Base-by-base conservation (phyloP, 805 yeast species). In the Ogataea polymorpha region DNA sequence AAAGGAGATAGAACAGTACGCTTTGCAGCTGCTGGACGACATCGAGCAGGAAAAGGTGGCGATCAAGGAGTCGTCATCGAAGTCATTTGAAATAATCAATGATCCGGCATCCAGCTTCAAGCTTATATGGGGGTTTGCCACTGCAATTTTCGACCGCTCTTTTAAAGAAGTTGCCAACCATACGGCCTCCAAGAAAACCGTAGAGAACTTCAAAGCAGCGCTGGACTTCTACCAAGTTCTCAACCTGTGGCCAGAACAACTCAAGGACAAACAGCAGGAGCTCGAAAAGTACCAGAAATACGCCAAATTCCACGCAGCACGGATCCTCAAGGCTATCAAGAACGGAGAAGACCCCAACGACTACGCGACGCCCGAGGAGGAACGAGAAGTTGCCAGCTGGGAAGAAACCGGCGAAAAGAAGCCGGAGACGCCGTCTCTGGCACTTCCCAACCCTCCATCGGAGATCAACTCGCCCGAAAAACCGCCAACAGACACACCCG, bases 11-110 rank as follows among this genome's bases (percentile, higher is more conserved):
- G 87, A 86, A 11, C 54, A 51, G 2, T 77, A 76, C 50, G 86
- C 91, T 0, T 65, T 82, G 34, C 55, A 59, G 2, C 63, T 93
- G 32, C 63, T 91, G 41, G 95, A 84, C 54, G 75, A 74, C 3
- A 77, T 93, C 26, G 99, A 93, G 56, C 44, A 51, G 2, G 64
- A 72, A 44, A 82, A 80, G 53, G 48, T 43, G 2, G 50, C 52
- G 6, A 64, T 69, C 18, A 52, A 67, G 10, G 63, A 61, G 4
- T 65, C 63, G 4, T 68, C 67, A 38, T 74, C 65, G 6, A 50
- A 66, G 15, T 51, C 77, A 3, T 59, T 54, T 28, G 75, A 71
- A 13, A 69, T 87, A 10, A 63, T 90, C 14, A 63, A 63, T 20
- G 86, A 83, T 50, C 80, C 79, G 46, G 74, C 70, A 9, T 70